Base-by-base conservation (phyloP, 2,329 filamentous ascomycete species). In the Xylariaceae sp. region DNA sequence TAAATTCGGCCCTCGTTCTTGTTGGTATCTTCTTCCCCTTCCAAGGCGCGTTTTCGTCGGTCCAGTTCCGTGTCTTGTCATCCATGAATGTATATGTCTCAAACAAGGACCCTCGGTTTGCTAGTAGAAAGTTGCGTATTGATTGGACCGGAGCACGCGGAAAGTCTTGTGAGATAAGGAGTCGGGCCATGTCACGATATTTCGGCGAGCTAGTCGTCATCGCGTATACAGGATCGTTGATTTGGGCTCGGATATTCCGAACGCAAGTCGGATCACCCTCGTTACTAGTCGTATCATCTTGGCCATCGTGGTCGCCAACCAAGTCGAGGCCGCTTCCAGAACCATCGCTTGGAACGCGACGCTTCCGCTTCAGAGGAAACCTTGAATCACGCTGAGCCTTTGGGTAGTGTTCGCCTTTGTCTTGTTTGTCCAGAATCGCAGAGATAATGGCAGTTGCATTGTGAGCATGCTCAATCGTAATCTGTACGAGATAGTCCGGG, bases 301-400 rank as follows among this genome's bases (percentile, higher is more conserved):
- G 61, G 1, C 61, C 56, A 1, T 61, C 57, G 1, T 60, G 59
- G 1, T 61, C 56, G 1, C 59, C 54, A 0, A 61, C 54, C 6
- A 54, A 57, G 14, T 45, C 33, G 16, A 11, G 39, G 33, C 43
- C 22, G 2, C 38, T 19, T 18, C 14, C 34, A 4, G 38, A 41
- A n/a, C 28, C 54, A 18, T 45, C 12, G n/a, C 38, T 45, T 17
- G 17, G 44, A 28, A 38, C 19, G 42, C 13, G 19, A 14, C 72
- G 68, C 59, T 80, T 79, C 12, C 77, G 67, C 60, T 80, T 80
- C 22, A 60, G 59, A 2, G 48, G 49, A 9, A 54, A 61, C 11
- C 6, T 31, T 19, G 45, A 53, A 46, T 34, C 14, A 38, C 57
- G 5, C 57, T 42, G 6, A 40, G 59, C 6, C 59, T 69, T 61